Base-by-base conservation (phyloP, 2,329 filamentous ascomycete species). In the Thelonectria discophora region DNA sequence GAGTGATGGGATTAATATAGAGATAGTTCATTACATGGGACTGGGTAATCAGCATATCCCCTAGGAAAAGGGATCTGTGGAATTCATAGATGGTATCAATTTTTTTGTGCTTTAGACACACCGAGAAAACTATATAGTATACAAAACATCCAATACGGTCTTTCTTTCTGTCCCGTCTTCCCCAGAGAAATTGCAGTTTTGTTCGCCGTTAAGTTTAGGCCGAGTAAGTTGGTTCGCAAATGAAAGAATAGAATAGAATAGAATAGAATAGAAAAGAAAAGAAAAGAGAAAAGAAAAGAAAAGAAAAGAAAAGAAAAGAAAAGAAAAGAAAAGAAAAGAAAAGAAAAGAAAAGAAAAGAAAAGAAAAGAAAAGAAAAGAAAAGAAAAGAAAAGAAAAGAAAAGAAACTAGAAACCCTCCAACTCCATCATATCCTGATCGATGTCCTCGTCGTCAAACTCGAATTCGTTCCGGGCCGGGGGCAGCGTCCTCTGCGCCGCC, bases 401-500 rank as follows among this genome's bases (percentile, higher is more conserved):
- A 45, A 50, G 48, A 50, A 32, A 39, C 46, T 68, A 77, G 55
- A 76, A 77, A 15, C 69, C 74, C 34, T 81, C 80, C 61, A 81
- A 68, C 48, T 86, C 81, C 83, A 87, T 87, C 81, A 87, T 81
- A 13, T 80, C 82, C 49, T 83, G 78, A 54, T 86, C 84, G 20
- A 84, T 67, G 34, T 82, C 83, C 8, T 84, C 82, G 12, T 83
- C 83, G 20, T 85, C 82, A 34, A 83, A 82, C 71, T 81, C 82
- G 46, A 83, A 84, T 51, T 82, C 80, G n/a, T 82, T 59, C 20
- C 68, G 67, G 18, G 18, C 60, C 34, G 56, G 42, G 42, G 69
- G 48, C 27, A 61, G 63, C 32, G 65, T 65, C n/a, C 68, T 76
- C 67, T 64, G 72, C 51, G 60, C 73, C 64, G 68, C 60, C 64